Conservation (phyloP, 2,329 filamentous ascomycete genomes). For the Monosporascus sp. region DNA sequence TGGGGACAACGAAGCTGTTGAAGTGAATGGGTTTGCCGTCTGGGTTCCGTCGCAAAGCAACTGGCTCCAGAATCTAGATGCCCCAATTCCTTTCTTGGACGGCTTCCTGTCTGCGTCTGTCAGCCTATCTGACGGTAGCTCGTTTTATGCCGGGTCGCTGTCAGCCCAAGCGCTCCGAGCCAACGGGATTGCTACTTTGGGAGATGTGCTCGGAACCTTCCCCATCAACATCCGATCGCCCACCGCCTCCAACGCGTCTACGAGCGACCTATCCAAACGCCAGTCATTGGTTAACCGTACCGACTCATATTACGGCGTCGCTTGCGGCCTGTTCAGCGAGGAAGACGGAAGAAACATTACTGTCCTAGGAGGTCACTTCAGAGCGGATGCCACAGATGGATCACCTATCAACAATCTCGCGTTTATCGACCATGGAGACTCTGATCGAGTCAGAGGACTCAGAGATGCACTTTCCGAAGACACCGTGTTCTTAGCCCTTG, state of each 20-base stretch:
- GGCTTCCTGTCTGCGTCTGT: slow-evolving; percentile 68
- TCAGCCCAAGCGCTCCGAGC: slow-evolving; percentile 68
- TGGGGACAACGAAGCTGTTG: slow-evolving; percentile 52
- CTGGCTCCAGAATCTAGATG: slow-evolving; percentile 78
- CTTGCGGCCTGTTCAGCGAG: slow-evolving; percentile 73
- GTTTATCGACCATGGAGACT: slow-evolving; percentile 72
- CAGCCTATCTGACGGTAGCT: slow-evolving; percentile 54
- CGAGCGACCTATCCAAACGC: slow-evolving; percentile 40
- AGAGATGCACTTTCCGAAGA: slow-evolving; percentile 59
- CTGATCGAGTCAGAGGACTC: slow-evolving; percentile 63
- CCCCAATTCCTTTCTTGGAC: slow-evolving; percentile 58
- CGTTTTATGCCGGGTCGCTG: slow-evolving; percentile 79
- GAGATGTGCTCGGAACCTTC: slow-evolving; percentile 48
- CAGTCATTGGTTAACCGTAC: slow-evolving; percentile 34
- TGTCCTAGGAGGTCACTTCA: slow-evolving; percentile 82
- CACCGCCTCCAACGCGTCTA: slow-evolving; percentile 23
- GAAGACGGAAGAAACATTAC: slow-evolving; percentile 71
- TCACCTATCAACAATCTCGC: slow-evolving; percentile 72
- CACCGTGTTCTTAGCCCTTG: slow-evolving; percentile 71
- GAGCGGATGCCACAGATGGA: slow-evolving; percentile 61
- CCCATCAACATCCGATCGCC: slow-evolving; percentile 50
- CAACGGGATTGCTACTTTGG: slow-evolving; percentile 66
- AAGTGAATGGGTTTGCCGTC: slow-evolving; percentile 73
- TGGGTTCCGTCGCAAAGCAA: slow-evolving; percentile 84
- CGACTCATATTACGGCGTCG: slow-evolving; percentile 57